Evolutionary conservation across 169 alveolate species (phyloP), one percentile per base, ranked within the genome.

Genomic region (Plasmodium fragile): DNA sequence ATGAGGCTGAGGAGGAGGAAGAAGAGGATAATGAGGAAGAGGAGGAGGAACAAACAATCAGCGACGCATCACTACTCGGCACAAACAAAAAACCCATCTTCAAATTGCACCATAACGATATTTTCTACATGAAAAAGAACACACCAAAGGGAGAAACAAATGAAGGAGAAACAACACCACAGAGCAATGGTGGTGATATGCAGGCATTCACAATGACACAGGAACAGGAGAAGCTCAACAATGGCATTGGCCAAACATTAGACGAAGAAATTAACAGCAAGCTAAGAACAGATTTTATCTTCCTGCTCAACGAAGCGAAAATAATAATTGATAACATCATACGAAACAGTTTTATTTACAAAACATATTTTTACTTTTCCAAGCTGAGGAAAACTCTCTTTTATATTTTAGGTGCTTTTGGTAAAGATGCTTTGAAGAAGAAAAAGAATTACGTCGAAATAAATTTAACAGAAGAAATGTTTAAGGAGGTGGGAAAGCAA

Each of bases 321-420:
- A n/a, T 41, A 4, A 82, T 55, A 1, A 78, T 89, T n/a, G 89
- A 89, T 22, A 89, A 41, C 28, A 89, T 89, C n/a, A 89, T 89
- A 52, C 43, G 39, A 32, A 89, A 72, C 32, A 89, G 94, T 18
- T 78, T 78, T 41, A 49, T 69, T 16, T 89, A 55, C 18, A 89
- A 89, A 36, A 49, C 81, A 22, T 41, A 77, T 52, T 78, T 55
- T 8, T 77, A 78, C 43, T 41, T 89, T 18, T 89, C 41, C 11
- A 89, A 89, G n/a, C 69, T 89, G 72, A 89, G 52, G 71, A 77
- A 43, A 34, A 55, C 94, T 1, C 81, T 89, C 69, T 77, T 89
- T 6, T 89, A 41, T 39, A 39, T 89, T 11, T 89, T 89, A 39
- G 81, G 81, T 2, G 45, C 73, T 7, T 89, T 89, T 25, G 94